Percentiles rank a stretch among this genome's conserved stretches.
phyloP scores from a whole-genome alignment of 257 asterid genomes.

The Echites panduratus region DNA sequence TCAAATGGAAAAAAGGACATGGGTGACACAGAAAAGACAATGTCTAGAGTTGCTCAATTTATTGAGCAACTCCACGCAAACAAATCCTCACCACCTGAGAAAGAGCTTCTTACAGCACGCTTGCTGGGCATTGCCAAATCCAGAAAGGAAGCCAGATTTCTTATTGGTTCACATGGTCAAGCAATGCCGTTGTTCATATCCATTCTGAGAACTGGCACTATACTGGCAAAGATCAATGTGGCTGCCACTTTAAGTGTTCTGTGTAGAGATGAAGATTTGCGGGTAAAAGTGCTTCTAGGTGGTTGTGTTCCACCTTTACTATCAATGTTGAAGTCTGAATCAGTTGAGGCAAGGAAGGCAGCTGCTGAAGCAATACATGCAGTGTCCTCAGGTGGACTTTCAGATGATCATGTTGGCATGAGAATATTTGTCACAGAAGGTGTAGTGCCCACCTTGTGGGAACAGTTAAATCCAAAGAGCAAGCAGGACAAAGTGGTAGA shows the following conservation, averaged over 20 bases:
- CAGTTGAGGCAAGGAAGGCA: conserved; percentile 65
- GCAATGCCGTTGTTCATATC: conserved; percentile 84
- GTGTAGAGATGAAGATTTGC: conserved; percentile 69
- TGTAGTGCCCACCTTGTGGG: conserved; percentile 81
- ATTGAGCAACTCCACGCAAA: conserved; percentile 71
- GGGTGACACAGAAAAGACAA: conserved; percentile 61
- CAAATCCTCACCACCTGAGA: conserved; percentile 62
- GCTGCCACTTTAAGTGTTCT: conserved; percentile 63
- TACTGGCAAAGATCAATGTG: conserved; percentile 57
- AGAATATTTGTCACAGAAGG: conserved; percentile 77
- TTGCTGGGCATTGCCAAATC: conserved; percentile 75
- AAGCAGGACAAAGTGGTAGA: conserved; percentile 74
- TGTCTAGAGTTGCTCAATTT: conserved; percentile 64
- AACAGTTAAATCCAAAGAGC: conserved; percentile 43
- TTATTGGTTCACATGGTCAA: conserved; percentile 79
- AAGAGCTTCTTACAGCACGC: conserved; percentile 82
- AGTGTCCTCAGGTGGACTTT: conserved; percentile 64
- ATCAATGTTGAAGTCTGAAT: conserved; percentile 62
- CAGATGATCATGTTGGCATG: conserved; percentile 78
- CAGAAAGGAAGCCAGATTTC: conserved; percentile 72
- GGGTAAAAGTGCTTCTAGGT: conserved; percentile 80
- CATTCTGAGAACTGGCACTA: conserved; percentile 70
- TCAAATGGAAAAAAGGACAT: conserved; percentile 55
- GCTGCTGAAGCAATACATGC: conserved; percentile 81
- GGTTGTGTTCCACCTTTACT: conserved; percentile 89